phyloP scores from a whole-genome alignment of 257 asterid species.

The Nicotiana obtusifolia region DNA sequence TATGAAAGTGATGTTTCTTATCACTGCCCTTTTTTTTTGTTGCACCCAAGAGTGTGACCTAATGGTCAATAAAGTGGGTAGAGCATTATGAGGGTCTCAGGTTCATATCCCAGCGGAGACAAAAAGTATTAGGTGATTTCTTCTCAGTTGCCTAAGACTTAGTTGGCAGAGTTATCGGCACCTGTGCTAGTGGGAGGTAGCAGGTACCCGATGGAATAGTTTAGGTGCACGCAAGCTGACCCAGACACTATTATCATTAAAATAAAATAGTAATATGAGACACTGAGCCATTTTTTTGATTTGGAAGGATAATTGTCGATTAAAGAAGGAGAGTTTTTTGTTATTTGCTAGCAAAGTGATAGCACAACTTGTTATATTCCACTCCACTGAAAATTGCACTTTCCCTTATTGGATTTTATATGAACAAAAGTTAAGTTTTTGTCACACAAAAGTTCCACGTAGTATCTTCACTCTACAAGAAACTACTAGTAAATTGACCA shows the following conservation, averaged over 20 bases:
- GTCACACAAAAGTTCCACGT: background rate
- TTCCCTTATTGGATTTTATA: background rate
- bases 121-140: too few species aligned
- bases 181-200: too few species aligned
- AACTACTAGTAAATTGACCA: background rate
- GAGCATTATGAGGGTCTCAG: too few species aligned
- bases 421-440: background rate
- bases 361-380: background rate
- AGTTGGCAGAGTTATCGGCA: too few species aligned
- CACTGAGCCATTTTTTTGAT: background rate
- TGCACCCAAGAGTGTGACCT: too few species aligned
- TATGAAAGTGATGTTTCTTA: background rate
- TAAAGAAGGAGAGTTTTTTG: background rate
- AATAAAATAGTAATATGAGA: background rate
- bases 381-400: background rate
- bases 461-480: background rate
- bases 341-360: background rate
- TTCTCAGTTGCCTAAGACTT: too few species aligned
- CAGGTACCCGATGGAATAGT: too few species aligned
- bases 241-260: too few species aligned
- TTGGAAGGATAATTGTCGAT: background rate
- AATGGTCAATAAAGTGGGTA: too few species aligned
- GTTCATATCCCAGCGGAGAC: too few species aligned
- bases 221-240: too few species aligned
- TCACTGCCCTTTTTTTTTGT: too few species aligned